phyloP scores from a whole-genome alignment of 495 filamentous ascomycete genomes.

The Xeromyces bisporus region DNA sequence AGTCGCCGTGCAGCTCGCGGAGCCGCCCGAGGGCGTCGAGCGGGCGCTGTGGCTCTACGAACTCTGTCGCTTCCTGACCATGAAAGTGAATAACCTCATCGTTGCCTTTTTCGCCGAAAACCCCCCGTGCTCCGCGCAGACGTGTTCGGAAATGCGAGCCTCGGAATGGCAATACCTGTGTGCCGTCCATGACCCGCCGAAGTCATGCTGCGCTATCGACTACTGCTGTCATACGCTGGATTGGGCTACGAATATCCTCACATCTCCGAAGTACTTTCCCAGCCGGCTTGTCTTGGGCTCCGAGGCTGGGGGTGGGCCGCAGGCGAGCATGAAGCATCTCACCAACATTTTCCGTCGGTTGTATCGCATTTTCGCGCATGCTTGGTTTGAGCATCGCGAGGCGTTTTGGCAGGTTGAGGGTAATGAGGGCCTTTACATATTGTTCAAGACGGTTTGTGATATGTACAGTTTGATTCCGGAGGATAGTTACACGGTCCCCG shows the following conservation, averaged over 20 bases:
- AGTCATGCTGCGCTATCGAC: slow-evolving; percentile 92
- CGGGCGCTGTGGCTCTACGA: slow-evolving; percentile 91
- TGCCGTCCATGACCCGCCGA: slow-evolving; percentile 89
- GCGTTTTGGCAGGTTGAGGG: slow-evolving; percentile 96
- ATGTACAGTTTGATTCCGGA: slow-evolving; percentile 72
- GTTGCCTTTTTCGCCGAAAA: slow-evolving; percentile 80
- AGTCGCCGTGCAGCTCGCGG: slow-evolving; percentile 54
- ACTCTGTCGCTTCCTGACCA: slow-evolving; percentile 82
- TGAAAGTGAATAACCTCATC: slow-evolving; percentile 81
- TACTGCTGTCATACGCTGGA: slow-evolving; percentile 98
- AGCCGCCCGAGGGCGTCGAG: slow-evolving; percentile 63
- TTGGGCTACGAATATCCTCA: slow-evolving; percentile 85
- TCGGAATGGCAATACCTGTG: slow-evolving; percentile 98
- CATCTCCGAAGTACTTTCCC: slow-evolving; percentile 80
- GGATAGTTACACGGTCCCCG: slow-evolving; percentile 89
- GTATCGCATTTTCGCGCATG: slow-evolving; percentile 94
- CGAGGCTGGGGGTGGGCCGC: slow-evolving; percentile 41
- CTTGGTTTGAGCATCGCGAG: slow-evolving; percentile 90
- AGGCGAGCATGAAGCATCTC: slow-evolving; percentile 58
- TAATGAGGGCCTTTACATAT: slow-evolving; percentile 71
- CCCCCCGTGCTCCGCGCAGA: slow-evolving; percentile 67
- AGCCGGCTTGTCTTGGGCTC: slow-evolving; percentile 59
- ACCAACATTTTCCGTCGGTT: slow-evolving; percentile 87
- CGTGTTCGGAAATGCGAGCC: slow-evolving; percentile 96
- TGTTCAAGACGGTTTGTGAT: slow-evolving; percentile 96